Evolutionary conservation across 2,329 filamentous ascomycete species (phyloP), one percentile per base, ranked within the genome.

Genomic region (Blastomyces parvus): DNA sequence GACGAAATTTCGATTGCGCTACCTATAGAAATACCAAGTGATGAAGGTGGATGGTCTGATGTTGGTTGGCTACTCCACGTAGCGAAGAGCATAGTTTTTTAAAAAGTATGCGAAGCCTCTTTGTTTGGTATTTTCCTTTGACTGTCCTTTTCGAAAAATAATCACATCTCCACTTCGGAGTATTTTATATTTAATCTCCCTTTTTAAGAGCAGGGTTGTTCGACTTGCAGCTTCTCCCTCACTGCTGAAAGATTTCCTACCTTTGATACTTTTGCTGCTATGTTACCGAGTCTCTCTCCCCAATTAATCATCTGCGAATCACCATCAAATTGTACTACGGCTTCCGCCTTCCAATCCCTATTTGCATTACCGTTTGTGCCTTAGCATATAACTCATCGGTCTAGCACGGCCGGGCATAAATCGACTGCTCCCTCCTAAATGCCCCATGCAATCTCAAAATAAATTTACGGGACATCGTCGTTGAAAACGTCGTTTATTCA

Each of bases 1-100:
- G 64, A 70, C 61, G 68, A 68, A n/a, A 33, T 40, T 36, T 25
- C 22, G 22, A 14, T 46, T 22, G 36, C 4, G 22, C 11, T 63
- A 33, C 55, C 56, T 2, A 19, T 65, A 36, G 75, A 78, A 63
- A 77, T 72, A 36, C 69, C 74, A 2, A 73, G 74, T 7, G 69
- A 72, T 2, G 66, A 71, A 22, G 82, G 81, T 5, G 82, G 82
- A 0, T 86, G 83, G 83, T 78, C 81, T 64, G 83, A 86, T 74
- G 83, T 81, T 40, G 78, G 80, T 38, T 86, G 83, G 83, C 69
- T 86, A 64, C 71, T 86, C 63, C 81, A 81, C 59, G 79, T 83
- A 52, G 81, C 83, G 60, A 76, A 70, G 64, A 72, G 69, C 58
- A 70, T 73, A n/a, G 65, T 76, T 25, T 65, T 62, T 36, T 62